A percentile compares a stretch with the other conserved stretches of the same genome.
These are phyloP conservation scores for Candida sonorensis DNA, from an alignment of 805 yeast species.

Conservation along the genomic window DNA sequence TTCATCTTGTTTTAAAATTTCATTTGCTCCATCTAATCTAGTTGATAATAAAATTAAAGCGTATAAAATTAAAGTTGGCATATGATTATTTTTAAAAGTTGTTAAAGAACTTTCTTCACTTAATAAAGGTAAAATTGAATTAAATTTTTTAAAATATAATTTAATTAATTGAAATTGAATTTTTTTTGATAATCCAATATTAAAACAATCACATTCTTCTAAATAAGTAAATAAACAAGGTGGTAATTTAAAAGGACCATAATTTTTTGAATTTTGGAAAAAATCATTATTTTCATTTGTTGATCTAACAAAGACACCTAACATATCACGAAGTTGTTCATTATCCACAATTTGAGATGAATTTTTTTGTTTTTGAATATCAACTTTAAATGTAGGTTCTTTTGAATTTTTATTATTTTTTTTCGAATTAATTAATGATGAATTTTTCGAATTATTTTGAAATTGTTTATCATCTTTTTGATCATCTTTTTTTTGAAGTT, in stretches of 20 bases:
- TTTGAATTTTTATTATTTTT: background rate
- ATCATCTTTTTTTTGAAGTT: background rate
- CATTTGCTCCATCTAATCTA: conserved; percentile 30
- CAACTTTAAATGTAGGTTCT: no score
- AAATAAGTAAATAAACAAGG: conserved; percentile 8
- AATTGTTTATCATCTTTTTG: background rate
- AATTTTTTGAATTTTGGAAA: conserved; percentile 8
- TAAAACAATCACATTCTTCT: conserved; percentile 8
- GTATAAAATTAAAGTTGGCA: conserved; percentile 35
- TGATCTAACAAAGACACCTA: conserved; percentile 15
- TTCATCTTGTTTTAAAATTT: conserved; percentile 20
- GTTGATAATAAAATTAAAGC: conserved; percentile 37
- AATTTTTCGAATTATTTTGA: no score
- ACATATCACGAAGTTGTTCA: conserved; percentile 12
- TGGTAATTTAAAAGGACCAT: conserved; percentile 14
- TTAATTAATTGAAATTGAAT: conserved; percentile 22
- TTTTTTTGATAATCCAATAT: conserved; percentile 8
- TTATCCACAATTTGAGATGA: conserved; percentile 7
- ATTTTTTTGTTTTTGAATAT: background rate
- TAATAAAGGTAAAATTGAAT: conserved; percentile 34
- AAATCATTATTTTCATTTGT: conserved; percentile 4
- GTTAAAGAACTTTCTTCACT: conserved; percentile 33
- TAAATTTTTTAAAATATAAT: conserved; percentile 33
- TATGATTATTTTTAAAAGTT: conserved; percentile 26
- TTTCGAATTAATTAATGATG: background rate